Conservation (phyloP, 805 yeast species). For the Wickerhamia fluorescens region DNA sequence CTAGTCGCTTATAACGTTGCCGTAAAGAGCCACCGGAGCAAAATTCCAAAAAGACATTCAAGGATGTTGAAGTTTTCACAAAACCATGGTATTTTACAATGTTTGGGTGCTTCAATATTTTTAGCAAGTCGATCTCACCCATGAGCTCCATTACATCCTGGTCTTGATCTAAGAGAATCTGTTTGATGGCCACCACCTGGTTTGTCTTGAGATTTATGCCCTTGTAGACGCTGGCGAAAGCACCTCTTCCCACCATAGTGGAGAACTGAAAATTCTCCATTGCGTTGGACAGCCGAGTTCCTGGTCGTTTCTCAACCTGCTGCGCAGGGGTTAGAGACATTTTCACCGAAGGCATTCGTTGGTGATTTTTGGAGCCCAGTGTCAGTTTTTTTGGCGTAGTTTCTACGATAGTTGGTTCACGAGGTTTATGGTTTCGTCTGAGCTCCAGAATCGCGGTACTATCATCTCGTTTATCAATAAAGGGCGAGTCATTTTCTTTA, state of each 20-base stretch:
- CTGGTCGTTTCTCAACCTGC: conserved; percentile 37
- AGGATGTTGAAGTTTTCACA: conserved; percentile 43
- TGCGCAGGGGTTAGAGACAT: conserved; percentile 47
- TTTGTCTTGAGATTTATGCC: conserved; percentile 63
- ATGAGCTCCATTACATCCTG: conserved; percentile 39
- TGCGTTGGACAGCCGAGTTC: conserved; percentile 31
- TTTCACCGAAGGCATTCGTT: conserved; percentile 26
- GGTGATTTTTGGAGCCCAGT: conserved; percentile 6
- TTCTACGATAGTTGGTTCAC: conserved; percentile 1
- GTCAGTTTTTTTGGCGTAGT: neutral
- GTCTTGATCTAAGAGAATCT: conserved; percentile 51
- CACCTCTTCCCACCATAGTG: conserved; percentile 80
- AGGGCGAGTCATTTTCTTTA: conserved; percentile 14
- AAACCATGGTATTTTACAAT: conserved; percentile 66
- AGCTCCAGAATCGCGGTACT: neutral
- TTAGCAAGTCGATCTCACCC: conserved; percentile 65
- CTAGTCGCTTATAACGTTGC: conserved; percentile 39
- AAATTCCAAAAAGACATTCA: conserved; percentile 58
- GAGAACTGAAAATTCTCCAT: conserved; percentile 45
- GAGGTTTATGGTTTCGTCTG: neutral
- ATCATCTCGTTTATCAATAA: conserved; percentile 8
- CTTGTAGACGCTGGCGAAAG: conserved; percentile 79
- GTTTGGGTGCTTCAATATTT: conserved; percentile 57
- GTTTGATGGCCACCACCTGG: conserved; percentile 73
- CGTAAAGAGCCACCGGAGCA: conserved; percentile 60